Base-by-base conservation (phyloP, 805 yeast genomes). In the Pichia scutulata region DNA sequence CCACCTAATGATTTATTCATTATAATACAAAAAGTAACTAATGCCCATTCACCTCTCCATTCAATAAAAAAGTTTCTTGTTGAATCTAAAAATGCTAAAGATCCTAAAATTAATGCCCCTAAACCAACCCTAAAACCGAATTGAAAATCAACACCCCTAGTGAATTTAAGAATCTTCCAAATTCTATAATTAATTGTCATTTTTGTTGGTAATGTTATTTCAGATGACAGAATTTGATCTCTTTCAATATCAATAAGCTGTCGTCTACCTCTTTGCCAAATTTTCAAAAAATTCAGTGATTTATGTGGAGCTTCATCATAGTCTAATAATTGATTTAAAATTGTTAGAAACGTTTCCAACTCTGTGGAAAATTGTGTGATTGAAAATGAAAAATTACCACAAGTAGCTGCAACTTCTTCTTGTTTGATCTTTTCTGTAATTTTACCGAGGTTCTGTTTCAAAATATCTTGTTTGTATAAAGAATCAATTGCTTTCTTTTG, bases 1-100 rank as follows among this genome's bases (percentile, higher is more conserved):
- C 95, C 95, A 10, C 96, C 96, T 6, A 86, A 69, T 0, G 90
- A 83, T 59, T 86, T 86, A 57, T 84, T 85, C 92, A 87, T 86
- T 70, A 87, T 85, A 49, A 87, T 83, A 57, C 87, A 81, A 57
- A 80, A 87, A 0, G 89, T 82, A n/a, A 85, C 86, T 39, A 87
- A 66, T 0, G 89, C 82, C 96, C 96, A 87, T 62, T 87, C 96
- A 16, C 85, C 84, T 55, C 90, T 68, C 89, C 88, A 86, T 41
- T 71, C 73, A 44, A 69, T 74, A 58, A 86, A 88, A 1, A 62
- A 54, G 6, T 71, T 70, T 46, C 81, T 71, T 0, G 89, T 78
- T 13, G 62, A 60, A 2, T 82, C 81, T 25, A 78, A 60, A 57
- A 80, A 86, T 2, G 95, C 95, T 49, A 88, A 80, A 0, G 77